Conservation (phyloP, 345 rosid genomes). For the Rhodamnia rubescens region DNA sequence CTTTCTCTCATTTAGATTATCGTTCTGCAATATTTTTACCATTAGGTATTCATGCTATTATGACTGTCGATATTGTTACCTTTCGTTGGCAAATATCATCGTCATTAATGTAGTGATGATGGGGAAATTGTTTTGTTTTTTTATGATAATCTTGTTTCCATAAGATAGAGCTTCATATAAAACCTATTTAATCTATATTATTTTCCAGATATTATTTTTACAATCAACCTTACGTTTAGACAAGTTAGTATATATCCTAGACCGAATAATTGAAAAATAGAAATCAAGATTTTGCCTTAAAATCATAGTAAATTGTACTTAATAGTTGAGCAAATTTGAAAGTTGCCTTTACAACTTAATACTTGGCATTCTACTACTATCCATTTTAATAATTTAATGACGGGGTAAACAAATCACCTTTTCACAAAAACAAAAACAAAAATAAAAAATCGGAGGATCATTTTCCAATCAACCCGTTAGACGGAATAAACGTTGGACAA, state of each 20-base stretch:
- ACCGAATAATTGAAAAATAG: background rate
- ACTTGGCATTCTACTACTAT: too few species aligned
- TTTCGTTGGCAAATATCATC: background rate
- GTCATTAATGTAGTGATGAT: background rate
- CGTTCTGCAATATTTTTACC: background rate
- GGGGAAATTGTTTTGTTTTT: background rate
- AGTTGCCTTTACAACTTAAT: background rate
- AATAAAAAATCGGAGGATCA: too few species aligned
- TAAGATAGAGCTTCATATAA: background rate
- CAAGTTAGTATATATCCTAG: background rate
- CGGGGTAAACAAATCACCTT: too few species aligned
- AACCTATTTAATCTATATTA: background rate
- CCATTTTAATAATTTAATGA: too few species aligned
- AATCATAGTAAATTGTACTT: background rate
- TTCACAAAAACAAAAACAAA: too few species aligned
- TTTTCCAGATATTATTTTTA: background rate
- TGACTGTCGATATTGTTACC: background rate
- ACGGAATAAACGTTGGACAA: too few species aligned
- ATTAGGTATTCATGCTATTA: background rate
- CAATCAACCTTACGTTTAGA: background rate
- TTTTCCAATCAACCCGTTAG: too few species aligned
- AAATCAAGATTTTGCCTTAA: background rate
- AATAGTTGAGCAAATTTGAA: background rate
- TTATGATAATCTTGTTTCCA: background rate
- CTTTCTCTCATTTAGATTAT: background rate